Evolutionary conservation across 106 monocot genomes (phyloP).

Genomic region (Dendrobium catenatum): DNA sequence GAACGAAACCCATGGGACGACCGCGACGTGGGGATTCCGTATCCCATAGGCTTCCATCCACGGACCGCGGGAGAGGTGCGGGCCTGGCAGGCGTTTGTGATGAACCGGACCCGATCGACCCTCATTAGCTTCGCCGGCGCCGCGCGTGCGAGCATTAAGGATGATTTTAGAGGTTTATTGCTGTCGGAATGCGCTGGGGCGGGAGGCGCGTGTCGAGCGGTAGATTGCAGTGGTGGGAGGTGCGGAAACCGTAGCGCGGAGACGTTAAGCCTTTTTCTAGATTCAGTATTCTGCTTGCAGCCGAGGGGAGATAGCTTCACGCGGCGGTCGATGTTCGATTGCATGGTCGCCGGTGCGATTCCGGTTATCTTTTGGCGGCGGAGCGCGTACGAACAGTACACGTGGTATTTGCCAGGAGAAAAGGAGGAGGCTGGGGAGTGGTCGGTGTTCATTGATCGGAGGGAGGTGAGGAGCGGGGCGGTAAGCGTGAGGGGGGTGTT

Average conservation of each 20-base stretch:
- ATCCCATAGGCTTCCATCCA: constrained; percentile 95
- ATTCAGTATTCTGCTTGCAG: constrained; percentile 75
- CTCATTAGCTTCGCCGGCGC: constrained; percentile 79
- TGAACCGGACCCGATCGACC: constrained; percentile 26
- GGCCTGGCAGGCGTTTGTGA: constrained; percentile 59
- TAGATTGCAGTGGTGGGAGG: constrained; percentile 48
- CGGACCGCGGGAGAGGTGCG: constrained; percentile 28
- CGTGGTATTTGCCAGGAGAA: constrained; percentile 49
- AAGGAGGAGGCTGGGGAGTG: constrained; percentile 22
- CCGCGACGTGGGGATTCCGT: constrained; percentile 74
- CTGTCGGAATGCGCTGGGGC: constrained; percentile 37
- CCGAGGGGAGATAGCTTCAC: constrained; percentile 91
- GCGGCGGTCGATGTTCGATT: constrained; percentile 84
- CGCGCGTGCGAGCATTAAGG: constrained; percentile 33
- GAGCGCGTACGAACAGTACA: constrained; percentile 72
- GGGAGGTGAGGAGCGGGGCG: constrained; percentile 47
- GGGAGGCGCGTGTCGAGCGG: constrained; percentile 30
- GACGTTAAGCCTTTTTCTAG: constrained; percentile 60
- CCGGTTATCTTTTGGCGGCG: constrained; percentile 87
- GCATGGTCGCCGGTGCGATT: constrained; percentile 87
- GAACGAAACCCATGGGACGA: constrained; percentile 76
- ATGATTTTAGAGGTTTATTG: constrained; percentile 59
- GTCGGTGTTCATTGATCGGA: constrained; percentile 79
- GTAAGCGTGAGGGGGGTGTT: constrained; percentile 38
- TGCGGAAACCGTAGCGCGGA: constrained; percentile 46